A percentile compares a stretch with the other conserved stretches of the same genome.
These are phyloP conservation scores for Hortaea sp. DNA, from an alignment of 2,329 filamentous ascomycete genomes.

Conservation along the genomic window DNA sequence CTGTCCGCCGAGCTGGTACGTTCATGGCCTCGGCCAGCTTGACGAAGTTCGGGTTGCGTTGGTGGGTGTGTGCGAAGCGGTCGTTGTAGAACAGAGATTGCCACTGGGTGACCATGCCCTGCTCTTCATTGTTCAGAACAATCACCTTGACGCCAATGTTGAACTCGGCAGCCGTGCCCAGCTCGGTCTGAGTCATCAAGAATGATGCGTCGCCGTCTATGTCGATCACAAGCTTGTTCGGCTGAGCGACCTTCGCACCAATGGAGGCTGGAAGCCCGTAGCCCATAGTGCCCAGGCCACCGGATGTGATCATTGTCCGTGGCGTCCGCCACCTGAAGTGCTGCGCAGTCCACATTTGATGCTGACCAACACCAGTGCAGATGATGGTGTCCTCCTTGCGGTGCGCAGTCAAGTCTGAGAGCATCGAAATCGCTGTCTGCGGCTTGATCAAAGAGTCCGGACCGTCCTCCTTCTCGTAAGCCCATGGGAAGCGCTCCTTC, in stretches of 20 bases:
- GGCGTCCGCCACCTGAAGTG: slow-evolving; percentile 92
- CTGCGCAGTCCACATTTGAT: slow-evolving; percentile 98
- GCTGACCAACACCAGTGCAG: slow-evolving; percentile 88
- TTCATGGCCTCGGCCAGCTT: slow-evolving; percentile 89
- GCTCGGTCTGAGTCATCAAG: slow-evolving; percentile 95
- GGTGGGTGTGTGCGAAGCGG: slow-evolving; percentile 84
- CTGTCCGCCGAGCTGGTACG: slow-evolving; percentile 61
- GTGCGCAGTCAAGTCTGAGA: slow-evolving; percentile 71
- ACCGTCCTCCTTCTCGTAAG: slow-evolving; percentile 65
- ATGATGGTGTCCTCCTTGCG: slow-evolving; percentile 81
- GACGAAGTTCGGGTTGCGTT: slow-evolving; percentile 91
- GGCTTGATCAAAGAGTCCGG: slow-evolving; percentile 80
- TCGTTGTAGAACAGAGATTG: slow-evolving; percentile 96
- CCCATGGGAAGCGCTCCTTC: slow-evolving; percentile 85
- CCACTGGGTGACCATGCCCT: slow-evolving; percentile 99
- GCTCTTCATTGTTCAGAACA: slow-evolving; percentile 91
- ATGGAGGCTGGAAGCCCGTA: slow-evolving; percentile 91
- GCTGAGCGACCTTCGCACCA: slow-evolving; percentile 78
- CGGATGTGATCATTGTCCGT: slow-evolving; percentile 90
- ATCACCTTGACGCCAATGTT: slow-evolving; percentile 95
- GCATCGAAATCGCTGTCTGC: slow-evolving; percentile 80
- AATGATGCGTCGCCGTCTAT: slow-evolving; percentile 99
- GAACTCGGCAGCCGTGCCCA: slow-evolving; percentile 88
- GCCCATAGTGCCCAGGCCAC: slow-evolving; percentile 92
- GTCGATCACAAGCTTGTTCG: slow-evolving; percentile 80